Percentiles rank a stretch among this genome's conserved stretches.
phyloP scores from a whole-genome alignment of 2,329 filamentous ascomycete genomes.

The Immersiporthe knoxdaviesiana region DNA sequence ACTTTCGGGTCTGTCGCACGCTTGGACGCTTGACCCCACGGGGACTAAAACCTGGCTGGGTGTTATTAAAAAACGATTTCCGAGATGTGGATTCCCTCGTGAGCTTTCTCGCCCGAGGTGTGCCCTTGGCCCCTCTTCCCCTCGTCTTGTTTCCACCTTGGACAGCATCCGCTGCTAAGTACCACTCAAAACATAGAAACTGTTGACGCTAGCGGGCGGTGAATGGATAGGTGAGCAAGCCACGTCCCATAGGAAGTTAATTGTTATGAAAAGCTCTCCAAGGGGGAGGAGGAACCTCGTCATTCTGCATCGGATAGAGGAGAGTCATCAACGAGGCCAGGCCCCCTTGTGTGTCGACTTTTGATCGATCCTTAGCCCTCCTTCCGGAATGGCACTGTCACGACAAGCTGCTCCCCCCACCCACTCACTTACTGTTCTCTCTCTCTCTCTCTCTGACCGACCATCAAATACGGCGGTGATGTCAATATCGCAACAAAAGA shows the following conservation, averaged over 20 bases:
- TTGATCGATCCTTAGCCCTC: neutral
- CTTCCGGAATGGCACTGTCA: neutral
- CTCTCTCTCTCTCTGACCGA: too few relatives aligned
- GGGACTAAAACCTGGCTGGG: slow-evolving; percentile 11
- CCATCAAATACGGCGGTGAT: neutral
- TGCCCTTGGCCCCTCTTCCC: neutral
- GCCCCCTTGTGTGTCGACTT: neutral
- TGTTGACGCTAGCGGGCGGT: neutral
- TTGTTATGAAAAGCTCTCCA: neutral
- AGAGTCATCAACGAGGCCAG: too few relatives aligned
- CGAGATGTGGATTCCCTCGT: neutral
- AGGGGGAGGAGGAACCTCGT: neutral
- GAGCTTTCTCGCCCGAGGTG: slow-evolving; percentile 8
- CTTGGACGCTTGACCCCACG: slow-evolving; percentile 26
- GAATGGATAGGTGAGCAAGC: slow-evolving; percentile 14
- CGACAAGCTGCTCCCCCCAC: neutral
- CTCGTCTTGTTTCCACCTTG: neutral
- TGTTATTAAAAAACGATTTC: neutral
- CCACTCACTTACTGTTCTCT: too few relatives aligned
- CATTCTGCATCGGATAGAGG: slow-evolving; percentile 2
- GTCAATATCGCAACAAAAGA: neutral
- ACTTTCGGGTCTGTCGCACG: neutral
- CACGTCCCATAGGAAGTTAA: neutral
- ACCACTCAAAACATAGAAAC: neutral
- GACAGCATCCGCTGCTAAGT: neutral